Conservation (phyloP, 1,139 yeast genomes). For the Hyphopichia burtonii region DNA sequence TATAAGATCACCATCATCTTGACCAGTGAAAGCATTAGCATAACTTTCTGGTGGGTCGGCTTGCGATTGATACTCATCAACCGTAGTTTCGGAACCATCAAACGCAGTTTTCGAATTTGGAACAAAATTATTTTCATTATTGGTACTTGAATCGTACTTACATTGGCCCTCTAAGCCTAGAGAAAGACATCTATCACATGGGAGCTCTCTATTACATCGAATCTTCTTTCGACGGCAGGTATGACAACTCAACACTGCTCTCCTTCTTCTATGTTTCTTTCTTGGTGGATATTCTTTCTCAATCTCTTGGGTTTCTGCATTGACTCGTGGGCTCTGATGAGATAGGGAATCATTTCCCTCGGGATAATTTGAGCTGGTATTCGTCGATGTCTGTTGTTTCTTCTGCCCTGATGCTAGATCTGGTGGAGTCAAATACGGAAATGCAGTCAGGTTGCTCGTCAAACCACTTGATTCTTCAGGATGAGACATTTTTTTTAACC, state of each 20-base stretch:
- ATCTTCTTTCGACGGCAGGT: slow-evolving; percentile 13
- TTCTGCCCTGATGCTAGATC: too few relatives aligned
- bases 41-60: not conserved
- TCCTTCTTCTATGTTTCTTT: not conserved
- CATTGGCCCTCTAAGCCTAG: not conserved
- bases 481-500: too few relatives aligned
- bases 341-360: too few relatives aligned
- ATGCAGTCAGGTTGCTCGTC: too few relatives aligned
- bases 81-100: too few relatives aligned
- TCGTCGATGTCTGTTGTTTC: too few relatives aligned
- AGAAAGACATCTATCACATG: slow-evolving; percentile 22
- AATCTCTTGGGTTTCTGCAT: not conserved
- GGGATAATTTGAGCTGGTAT: too few relatives aligned
- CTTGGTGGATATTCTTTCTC: not conserved
- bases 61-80: too few relatives aligned
- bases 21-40: not conserved
- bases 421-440: too few relatives aligned
- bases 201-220: slow-evolving; percentile 23
- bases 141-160: not conserved
- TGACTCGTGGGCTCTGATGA: too few relatives aligned
- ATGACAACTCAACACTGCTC: slow-evolving; percentile 1
- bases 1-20: not conserved
- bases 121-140: not conserved
- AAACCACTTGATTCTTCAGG: too few relatives aligned
- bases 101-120: too few relatives aligned